A percentile compares a stretch with the other conserved stretches of the same genome.
Evolutionary conservation across 345 rosid species (phyloP).

Genomic region (Populus alba): DNA sequence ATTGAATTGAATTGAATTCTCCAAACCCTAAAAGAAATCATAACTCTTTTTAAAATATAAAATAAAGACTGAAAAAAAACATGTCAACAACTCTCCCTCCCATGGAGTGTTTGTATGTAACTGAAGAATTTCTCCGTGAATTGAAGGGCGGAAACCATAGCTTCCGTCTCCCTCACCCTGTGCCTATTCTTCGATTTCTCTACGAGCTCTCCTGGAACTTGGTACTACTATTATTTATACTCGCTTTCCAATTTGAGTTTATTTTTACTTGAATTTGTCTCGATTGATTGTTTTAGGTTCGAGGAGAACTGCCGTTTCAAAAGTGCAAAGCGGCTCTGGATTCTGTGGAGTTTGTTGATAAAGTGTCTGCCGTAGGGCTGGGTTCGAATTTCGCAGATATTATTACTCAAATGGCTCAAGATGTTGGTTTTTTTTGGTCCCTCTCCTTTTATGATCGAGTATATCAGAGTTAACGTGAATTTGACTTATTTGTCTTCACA

Average conservation of each 20-base stretch:
- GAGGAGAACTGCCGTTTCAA: conserved; percentile 84
- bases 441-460: neutral
- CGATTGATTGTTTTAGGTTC: conserved; percentile 46
- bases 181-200: conserved; percentile 80
- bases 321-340: conserved; percentile 78
- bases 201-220: conserved; percentile 80
- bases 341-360: conserved; percentile 53
- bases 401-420: conserved; percentile 88
- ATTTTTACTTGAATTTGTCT: conserved; percentile 12
- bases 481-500: neutral
- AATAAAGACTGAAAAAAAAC: neutral
- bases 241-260: neutral
- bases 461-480: neutral
- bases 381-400: conserved; percentile 77
- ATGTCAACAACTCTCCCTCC: conserved; percentile 53
- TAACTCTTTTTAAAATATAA: neutral
- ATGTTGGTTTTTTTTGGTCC: conserved; percentile 41
- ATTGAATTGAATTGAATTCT: neutral
- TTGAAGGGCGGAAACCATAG: conserved; percentile 64
- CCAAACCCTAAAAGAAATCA: neutral
- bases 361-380: conserved; percentile 48
- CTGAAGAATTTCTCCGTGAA: conserved; percentile 73
- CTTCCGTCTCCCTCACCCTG: conserved; percentile 54
- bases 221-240: conserved; percentile 36
- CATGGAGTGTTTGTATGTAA: conserved; percentile 60